phyloP scores from a whole-genome alignment of 176 grass and related monocot species.

The Triticum urartu region DNA sequence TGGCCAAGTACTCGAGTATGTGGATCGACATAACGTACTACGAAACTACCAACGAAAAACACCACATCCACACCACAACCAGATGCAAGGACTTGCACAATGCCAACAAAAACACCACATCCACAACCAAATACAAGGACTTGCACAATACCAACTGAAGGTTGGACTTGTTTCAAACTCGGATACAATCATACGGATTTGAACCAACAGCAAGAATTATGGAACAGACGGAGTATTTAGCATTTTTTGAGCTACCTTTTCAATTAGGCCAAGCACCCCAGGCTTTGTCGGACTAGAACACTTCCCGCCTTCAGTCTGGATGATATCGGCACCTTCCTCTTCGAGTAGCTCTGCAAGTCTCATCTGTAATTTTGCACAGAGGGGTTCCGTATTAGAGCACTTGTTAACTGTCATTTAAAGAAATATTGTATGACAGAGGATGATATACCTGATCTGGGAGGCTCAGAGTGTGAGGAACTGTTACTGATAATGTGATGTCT shows the following conservation, averaged over 20 bases:
- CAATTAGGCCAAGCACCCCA: slow-evolving; percentile 84
- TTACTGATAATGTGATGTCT: slow-evolving; percentile 76
- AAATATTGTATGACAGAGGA: neutral
- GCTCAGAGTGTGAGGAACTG: slow-evolving; percentile 83
- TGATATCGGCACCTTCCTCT: slow-evolving; percentile 90
- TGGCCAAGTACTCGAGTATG: neutral
- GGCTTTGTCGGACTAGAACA: slow-evolving; percentile 73
- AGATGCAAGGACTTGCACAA: too few species aligned
- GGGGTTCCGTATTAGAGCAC: neutral
- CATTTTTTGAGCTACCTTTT: slow-evolving; percentile 51
- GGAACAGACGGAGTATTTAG: too few species aligned
- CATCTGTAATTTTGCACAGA: slow-evolving; percentile 39
- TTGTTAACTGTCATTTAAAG: neutral
- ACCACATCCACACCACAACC: too few species aligned
- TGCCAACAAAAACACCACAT: too few species aligned
- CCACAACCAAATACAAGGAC: too few species aligned
- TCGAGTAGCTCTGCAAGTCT: slow-evolving; percentile 83
- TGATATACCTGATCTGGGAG: slow-evolving; percentile 86
- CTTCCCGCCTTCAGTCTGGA: slow-evolving; percentile 94
- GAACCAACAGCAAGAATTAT: too few species aligned
- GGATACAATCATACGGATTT: too few species aligned
- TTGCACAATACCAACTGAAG: too few species aligned
- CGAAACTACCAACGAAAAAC: neutral
- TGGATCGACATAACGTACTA: neutral
- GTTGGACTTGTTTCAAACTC: too few species aligned